Evolutionary conservation across 305 asterid species (phyloP), one percentile per base, ranked within the genome.

Genomic region (Lippia alba): DNA sequence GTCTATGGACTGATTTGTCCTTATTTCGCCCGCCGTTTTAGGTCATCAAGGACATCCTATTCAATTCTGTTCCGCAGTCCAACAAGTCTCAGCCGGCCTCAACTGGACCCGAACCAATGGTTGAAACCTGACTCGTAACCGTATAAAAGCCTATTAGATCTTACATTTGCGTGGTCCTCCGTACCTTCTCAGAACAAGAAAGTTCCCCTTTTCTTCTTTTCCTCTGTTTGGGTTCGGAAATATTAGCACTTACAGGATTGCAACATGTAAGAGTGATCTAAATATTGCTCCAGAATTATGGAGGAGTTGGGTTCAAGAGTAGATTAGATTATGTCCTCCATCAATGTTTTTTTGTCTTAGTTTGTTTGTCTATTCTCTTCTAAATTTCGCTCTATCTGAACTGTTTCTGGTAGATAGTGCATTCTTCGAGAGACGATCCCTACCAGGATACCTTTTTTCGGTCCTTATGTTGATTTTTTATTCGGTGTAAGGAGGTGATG

Each of bases 31-130:
- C 11, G 0, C 45, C 76, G 9, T 72, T 71, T 46, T 76, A 94
- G 99, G 99, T 94, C 51, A 94, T 94, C 82, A 94, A 94, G 88
- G 96, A 94, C 71, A 84, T 84, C 65, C 94, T 94, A 56, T 94
- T 91, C 85, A 91, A 94, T 82, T 86, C 97, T 6, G 96, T 94
- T 55, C 80, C 89, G 49, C 92, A 78, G 73, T 84, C 96, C 59
- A 80, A 67, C 78, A 80, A 61, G 64, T 77, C 85, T 48, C 85
- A 73, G 65, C 53, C 83, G 7, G 96, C 84, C 66, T 79, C 95
- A 54, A 79, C 96, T 6, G 87, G 70, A 34, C 97, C 96, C 24
- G 96, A 89, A 71, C 99, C 96, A 63, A 94, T 94, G 97, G 78
- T 94, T 61, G 99, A 94, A 80, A 67, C 82, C 76, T 93, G 86